These are phyloP conservation scores for Solanum microdontum DNA, from an alignment of 257 asterid species.

Conservation along the genomic window DNA sequence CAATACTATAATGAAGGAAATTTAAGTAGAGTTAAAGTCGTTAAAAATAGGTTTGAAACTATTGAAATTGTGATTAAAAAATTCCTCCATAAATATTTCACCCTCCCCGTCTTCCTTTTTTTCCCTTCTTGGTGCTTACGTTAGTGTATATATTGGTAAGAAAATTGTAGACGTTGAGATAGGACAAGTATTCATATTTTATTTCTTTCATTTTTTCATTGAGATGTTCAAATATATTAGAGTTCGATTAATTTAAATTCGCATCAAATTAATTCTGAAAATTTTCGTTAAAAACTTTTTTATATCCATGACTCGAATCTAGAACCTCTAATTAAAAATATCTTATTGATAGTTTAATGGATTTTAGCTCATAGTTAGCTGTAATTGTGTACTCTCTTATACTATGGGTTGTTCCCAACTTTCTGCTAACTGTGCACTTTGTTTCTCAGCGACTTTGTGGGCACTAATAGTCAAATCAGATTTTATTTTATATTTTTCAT, in stretches of 20 bases:
- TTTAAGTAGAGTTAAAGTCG: background rate
- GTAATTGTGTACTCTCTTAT: background rate
- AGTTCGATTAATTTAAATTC: too few species aligned
- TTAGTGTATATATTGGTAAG: background rate
- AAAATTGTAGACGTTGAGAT: background rate
- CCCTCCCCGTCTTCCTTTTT: background rate
- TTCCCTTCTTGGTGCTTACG: background rate
- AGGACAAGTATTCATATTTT: background rate
- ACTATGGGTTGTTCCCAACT: background rate
- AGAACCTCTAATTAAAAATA: too few species aligned
- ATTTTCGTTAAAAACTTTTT: accelerated
- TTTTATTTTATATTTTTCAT: too few species aligned
- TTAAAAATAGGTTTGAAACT: background rate
- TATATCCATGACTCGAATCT: background rate
- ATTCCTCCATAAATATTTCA: background rate
- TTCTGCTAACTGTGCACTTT: background rate
- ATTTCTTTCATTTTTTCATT: background rate
- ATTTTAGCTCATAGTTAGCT: background rate
- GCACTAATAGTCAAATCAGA: background rate
- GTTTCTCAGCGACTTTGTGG: background rate
- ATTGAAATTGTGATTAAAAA: background rate
- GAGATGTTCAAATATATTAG: too few species aligned
- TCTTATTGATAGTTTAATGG: background rate
- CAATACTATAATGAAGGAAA: background rate
- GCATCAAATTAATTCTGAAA: too few species aligned